A percentile compares a stretch with the other conserved stretches of the same genome.
Evolutionary conservation across 208 protist species (phyloP).

Genomic region (Trypanosoma mega): DNA sequence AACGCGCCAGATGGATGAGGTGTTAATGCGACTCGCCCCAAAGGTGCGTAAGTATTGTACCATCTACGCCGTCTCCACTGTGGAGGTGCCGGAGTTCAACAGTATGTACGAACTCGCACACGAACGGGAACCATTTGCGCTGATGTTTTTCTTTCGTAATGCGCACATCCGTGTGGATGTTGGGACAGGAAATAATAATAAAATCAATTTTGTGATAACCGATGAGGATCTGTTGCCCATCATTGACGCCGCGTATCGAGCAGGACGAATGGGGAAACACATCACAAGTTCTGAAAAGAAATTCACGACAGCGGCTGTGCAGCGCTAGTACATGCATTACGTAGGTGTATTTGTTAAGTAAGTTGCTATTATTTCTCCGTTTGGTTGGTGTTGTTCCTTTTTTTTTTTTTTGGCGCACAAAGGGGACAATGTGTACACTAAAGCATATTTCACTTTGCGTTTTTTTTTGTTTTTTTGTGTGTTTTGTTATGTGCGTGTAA

Average conservation of each 20-base stretch:
- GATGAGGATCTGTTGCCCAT: slow-evolving; percentile 98
- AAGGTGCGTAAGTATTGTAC: slow-evolving; percentile 84
- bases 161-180: slow-evolving; percentile 99
- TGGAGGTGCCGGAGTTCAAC: slow-evolving; percentile 97
- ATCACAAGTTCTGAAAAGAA: slow-evolving; percentile 96
- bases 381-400: neutral
- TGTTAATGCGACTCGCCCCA: slow-evolving; percentile 60
- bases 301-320: slow-evolving; percentile 90
- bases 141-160: slow-evolving; percentile 99
- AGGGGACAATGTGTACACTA: too few species aligned
- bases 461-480: too few species aligned
- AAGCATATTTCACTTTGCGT: too few species aligned
- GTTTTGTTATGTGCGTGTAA: too few species aligned
- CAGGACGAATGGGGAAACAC: slow-evolving; percentile 94
- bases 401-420: slow-evolving; percentile 5
- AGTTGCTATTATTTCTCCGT: neutral
- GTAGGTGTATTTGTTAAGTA: neutral
- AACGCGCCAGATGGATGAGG: slow-evolving; percentile 71
- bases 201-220: slow-evolving; percentile 98
- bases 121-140: slow-evolving; percentile 95
- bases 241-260: slow-evolving; percentile 96
- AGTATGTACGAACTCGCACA: slow-evolving; percentile 98
- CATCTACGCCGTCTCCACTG: slow-evolving; percentile 77
- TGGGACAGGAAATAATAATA: slow-evolving; percentile 99
- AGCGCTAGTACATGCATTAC: slow-evolving; percentile 18